Evolutionary conservation across 441 rosid genomes (phyloP).

Genomic region (Croton setiger): DNA sequence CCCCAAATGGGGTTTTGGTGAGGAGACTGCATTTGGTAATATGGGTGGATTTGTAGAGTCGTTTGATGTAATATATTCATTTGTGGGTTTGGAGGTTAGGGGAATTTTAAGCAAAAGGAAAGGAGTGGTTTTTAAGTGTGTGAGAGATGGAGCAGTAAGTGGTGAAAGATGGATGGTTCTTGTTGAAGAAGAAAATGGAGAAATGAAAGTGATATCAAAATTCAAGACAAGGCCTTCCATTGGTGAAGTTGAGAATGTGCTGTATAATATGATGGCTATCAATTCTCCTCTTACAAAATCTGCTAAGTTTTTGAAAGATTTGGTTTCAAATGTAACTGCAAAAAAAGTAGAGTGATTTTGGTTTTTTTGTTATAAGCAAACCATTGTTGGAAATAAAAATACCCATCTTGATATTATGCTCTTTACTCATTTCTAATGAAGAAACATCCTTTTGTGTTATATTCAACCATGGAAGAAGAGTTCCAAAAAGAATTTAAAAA

Average conservation of each 20-base stretch:
- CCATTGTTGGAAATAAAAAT: too few relatives aligned
- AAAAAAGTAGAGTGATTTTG: constrained; percentile 33
- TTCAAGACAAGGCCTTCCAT: constrained; percentile 64
- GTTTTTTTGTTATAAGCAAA: background rate
- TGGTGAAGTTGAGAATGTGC: constrained; percentile 67
- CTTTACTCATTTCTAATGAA: too few relatives aligned
- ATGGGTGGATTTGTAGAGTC: constrained; percentile 44
- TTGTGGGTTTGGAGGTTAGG: constrained; percentile 67
- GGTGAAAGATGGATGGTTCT: constrained; percentile 76
- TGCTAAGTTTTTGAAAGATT: constrained; percentile 61
- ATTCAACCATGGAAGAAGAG: constrained; percentile 7
- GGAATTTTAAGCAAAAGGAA: constrained; percentile 64
- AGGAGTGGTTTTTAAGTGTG: constrained; percentile 79
- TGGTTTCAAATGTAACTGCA: constrained; percentile 69
- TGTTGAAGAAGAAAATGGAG: constrained; percentile 59
- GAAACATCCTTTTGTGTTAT: background rate
- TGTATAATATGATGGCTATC: constrained; percentile 82
- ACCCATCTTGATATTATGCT: too few relatives aligned
- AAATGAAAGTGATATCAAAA: constrained; percentile 62
- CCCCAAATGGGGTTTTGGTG: constrained; percentile 69
- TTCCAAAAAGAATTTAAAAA: background rate
- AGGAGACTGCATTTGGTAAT: constrained; percentile 55
- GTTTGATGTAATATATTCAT: constrained; percentile 78
- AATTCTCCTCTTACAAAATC: constrained; percentile 86
- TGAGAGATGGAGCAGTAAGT: constrained; percentile 74